A percentile compares a stretch with the other conserved stretches of the same genome.
phyloP scores from a whole-genome alignment of 306 rosid species.

The Vigna hirtella region DNA sequence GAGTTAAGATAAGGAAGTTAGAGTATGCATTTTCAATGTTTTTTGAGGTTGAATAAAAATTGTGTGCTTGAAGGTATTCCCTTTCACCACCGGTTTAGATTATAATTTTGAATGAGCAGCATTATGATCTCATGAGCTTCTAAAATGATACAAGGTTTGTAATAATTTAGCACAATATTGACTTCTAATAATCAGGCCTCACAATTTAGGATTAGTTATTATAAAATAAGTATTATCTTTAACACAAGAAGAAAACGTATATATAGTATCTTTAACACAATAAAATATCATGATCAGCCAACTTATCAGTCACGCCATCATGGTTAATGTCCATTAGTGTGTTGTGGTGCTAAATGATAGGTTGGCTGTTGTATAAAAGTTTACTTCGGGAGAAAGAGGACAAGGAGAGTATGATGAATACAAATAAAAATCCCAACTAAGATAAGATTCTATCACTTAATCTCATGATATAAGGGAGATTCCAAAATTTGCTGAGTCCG shows the following conservation, averaged over 20 bases:
- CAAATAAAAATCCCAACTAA: constrained; percentile 17
- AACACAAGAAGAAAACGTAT: constrained; percentile 14
- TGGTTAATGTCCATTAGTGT: constrained; percentile 4
- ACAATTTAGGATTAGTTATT: constrained; percentile 14
- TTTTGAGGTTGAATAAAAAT: not conserved
- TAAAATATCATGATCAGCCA: constrained; percentile 10
- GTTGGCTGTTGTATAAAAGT: constrained; percentile 23
- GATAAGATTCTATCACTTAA: constrained; percentile 27
- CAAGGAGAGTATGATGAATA: constrained; percentile 14
- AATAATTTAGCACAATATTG: not conserved
- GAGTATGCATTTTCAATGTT: not conserved
- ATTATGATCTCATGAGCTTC: constrained; percentile 19
- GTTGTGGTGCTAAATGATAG: constrained; percentile 5
- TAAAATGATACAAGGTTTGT: not conserved
- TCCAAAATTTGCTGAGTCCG: constrained; percentile 23
- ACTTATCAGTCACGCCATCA: not conserved
- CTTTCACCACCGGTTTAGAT: not conserved
- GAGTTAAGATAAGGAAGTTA: constrained; percentile 5
- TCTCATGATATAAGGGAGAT: constrained; percentile 13
- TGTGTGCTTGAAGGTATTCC: constrained; percentile 8
- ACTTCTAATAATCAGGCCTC: constrained; percentile 19
- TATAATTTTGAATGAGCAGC: constrained; percentile 11
- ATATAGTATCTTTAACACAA: constrained; percentile 15
- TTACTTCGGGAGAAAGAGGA: constrained; percentile 23
- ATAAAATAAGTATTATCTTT: not conserved